Evolutionary conservation across 192 early-diverging fungal species (phyloP), one percentile per base, ranked within the genome.

Genomic region (Gaertneriomyces sp.): DNA sequence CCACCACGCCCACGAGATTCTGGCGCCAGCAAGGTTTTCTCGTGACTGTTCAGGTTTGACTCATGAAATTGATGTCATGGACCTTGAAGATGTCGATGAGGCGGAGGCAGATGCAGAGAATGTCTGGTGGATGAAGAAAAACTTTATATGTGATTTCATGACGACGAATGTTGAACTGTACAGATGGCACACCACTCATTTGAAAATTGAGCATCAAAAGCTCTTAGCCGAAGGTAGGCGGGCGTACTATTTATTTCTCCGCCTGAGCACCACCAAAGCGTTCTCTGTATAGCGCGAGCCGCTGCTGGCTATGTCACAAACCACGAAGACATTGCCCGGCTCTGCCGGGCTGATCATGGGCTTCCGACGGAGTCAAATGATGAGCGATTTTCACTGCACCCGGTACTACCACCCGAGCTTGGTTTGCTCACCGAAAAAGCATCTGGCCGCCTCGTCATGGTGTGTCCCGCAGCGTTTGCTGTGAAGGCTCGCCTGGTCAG

Each of bases 81-180:
- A 38, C 20, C 1, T 33, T 14, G 12, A 10, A 6, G 40, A 58
- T 42, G 56, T 14, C n/a, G n/a, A 7, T 7, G 40, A n/a, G 59
- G 17, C 45, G 43, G 47, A 46, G 42, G 59, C 59, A 38, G 56
- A 10, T 11, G 42, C 54, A 38, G 66, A 68, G 8, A 51, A 33
- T 16, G 40, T 52, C 10, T 68, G 66, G 66, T 68, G 66, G 66
- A 45, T 46, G 39, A 39, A 58, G 6, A 69, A 69, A 46, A 45
- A 60, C 14, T 69, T 60, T 40, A 52, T 60, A 7, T 69, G 68
- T 45, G 68, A 69, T 33, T 69, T 69, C 51, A 61, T 61, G 68
- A 69, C 68, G 14, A 69, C 68, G 12, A 69, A 69, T 46, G 60
- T 69, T 11, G 68, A 69, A 47, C 60, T 69, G 50, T 69, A 62